Percentiles rank a stretch among this genome's conserved stretches.
phyloP scores from a whole-genome alignment of 2,329 filamentous ascomycete species.

The Tolypocladium amazonense region DNA sequence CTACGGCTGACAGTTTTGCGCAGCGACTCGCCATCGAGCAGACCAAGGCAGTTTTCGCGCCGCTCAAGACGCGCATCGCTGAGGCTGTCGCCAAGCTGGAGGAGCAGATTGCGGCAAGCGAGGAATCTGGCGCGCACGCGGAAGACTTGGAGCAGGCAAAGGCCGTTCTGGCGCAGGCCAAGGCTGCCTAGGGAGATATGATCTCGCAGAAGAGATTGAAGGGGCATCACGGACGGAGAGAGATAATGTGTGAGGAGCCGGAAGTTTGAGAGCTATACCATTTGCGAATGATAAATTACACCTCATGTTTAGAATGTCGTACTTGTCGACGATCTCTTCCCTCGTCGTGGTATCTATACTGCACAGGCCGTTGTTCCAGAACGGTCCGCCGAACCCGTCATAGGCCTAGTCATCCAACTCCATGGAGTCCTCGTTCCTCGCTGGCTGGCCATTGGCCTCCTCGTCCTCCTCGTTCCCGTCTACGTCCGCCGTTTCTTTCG shows the following conservation, averaged over 20 bases:
- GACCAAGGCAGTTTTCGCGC: conserved; percentile 72
- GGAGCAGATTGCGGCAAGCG: conserved; percentile 59
- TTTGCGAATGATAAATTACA: background rate
- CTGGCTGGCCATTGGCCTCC: conserved; percentile 24
- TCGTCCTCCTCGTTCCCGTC: conserved; percentile 22
- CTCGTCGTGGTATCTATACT: background rate
- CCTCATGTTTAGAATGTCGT: background rate
- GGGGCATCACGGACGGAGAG: background rate
- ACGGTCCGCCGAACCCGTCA: background rate
- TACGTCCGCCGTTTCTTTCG: conserved; percentile 31
- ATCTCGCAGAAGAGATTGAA: background rate
- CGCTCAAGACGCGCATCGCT: conserved; percentile 58
- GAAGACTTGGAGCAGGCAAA: conserved; percentile 46
- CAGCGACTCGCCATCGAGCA: conserved; percentile 76
- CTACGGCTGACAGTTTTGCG: background rate
- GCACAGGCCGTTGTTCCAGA: background rate
- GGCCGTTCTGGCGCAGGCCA: conserved; percentile 39
- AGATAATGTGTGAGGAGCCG: background rate
- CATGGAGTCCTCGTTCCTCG: conserved; percentile 49
- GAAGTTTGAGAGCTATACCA: background rate
- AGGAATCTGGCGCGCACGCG: conserved; percentile 30
- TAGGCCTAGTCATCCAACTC: conserved; percentile 40
- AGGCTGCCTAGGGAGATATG: conserved; percentile 14
- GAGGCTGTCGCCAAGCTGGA: conserved; percentile 65
- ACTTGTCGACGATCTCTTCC: background rate